Conservation (phyloP, 176 grass and related monocot genomes). For the Paspalum vaginatum region DNA sequence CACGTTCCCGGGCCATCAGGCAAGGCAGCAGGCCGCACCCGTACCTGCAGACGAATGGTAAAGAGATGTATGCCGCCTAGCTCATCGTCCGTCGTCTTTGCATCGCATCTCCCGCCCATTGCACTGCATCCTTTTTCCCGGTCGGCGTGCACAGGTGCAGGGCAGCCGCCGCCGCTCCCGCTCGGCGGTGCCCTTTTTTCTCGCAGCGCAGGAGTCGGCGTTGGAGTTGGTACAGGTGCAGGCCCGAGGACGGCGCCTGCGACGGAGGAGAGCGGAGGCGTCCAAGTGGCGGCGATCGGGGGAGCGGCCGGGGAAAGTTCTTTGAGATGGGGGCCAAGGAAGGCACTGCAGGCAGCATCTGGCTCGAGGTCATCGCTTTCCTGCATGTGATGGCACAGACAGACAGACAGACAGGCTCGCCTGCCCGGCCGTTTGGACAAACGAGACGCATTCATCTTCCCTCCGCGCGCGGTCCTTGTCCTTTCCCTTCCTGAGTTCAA, state of each 20-base stretch:
- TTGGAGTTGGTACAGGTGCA: not conserved
- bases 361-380: conserved; percentile 24
- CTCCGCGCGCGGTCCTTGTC: not conserved
- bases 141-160: not conserved
- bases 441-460: conserved; percentile 8
- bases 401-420: no score
- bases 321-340: conserved; percentile 14
- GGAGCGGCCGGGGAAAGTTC: not conserved
- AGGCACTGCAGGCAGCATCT: not conserved
- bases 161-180: not conserved
- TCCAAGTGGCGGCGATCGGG: not conserved
- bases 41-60: no score
- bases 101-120: not conserved
- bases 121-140: not conserved
- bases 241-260: no score
- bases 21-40: not conserved
- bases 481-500: no score
- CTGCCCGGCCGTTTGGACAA: not conserved
- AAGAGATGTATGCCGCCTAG: not conserved
- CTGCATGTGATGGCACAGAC: not conserved
- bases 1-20: not conserved
- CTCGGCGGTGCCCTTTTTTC: no score
- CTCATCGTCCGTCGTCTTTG: no score
- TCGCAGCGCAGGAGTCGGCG: no score
- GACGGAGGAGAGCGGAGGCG: no score